Base-by-base conservation (phyloP, 2,329 filamentous ascomycete species). In the Curvularia verruculosa region DNA sequence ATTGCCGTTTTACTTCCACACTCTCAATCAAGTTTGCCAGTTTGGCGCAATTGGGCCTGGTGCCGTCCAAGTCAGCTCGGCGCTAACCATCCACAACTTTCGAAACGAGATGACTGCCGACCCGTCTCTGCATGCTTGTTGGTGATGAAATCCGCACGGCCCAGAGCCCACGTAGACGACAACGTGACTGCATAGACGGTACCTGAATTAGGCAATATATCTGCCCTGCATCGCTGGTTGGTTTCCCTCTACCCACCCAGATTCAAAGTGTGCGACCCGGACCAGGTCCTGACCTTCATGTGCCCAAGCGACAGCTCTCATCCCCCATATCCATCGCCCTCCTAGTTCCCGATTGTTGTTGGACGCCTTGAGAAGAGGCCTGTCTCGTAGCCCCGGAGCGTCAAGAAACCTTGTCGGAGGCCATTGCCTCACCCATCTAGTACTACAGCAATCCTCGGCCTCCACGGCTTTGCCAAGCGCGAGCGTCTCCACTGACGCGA, bases 1-100 rank as follows among this genome's bases (percentile, higher is more conserved):
- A 59, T 52, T 58, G 58, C 63, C 60, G 63, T 63, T 51, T 43
- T 45, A 47, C 26, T 29, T 29, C 52, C 26, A 56, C n/a, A 23
- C 50, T 44, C 58, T 62, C 34, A 48, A 34, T 40, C 34, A 50
- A 9, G 8, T 26, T 46, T 19, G 31, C 41, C 7, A 3, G 8
- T 23, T 24, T 36, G 29, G 40, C 49, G 26, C 2, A n/a, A 31
- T 40, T 18, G 24, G 36, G 23, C 28, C n/a, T 37, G 37, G 44
- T 44, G 43, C 48, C 40, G 19, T 47, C 40, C 41, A 56, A 58
- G 53, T 29, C 54, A 49, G 37, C 29, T 54, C 34, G 36, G 29
- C 26, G 39, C 49, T 43, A 34, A 29, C 24, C 13, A 24, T 18
- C 41, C 47, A 50, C 40, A 47, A 48, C 31, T 8, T 29, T 13